These are phyloP conservation scores for Barbatosphaeria neglecta DNA, from an alignment of 495 filamentous ascomycete genomes.

Conservation along the genomic window DNA sequence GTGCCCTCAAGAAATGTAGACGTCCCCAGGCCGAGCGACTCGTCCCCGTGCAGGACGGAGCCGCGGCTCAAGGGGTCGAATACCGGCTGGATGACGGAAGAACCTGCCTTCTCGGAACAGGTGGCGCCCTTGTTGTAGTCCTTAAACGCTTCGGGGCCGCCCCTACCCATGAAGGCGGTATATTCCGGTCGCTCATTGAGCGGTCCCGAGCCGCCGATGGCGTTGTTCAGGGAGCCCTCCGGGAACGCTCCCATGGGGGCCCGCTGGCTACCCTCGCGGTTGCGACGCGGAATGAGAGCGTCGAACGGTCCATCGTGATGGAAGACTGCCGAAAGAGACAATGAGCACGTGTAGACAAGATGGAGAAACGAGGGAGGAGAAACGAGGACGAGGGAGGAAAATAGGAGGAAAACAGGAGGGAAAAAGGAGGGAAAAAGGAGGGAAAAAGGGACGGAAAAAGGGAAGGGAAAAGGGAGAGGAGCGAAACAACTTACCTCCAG, in stretches of 20 bases:
- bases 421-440: too few relatives aligned
- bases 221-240: slow-evolving; percentile 81
- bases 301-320: slow-evolving; percentile 99
- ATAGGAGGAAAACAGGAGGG: too few relatives aligned
- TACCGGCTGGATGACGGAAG: slow-evolving; percentile 31
- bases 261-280: slow-evolving; percentile 67
- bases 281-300: slow-evolving; percentile 91
- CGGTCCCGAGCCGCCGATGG: slow-evolving; percentile 78
- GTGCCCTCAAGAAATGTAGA: slow-evolving; percentile 95
- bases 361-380: too few relatives aligned
- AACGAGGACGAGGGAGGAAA: too few relatives aligned
- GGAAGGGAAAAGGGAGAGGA: background rate
- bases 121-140: slow-evolving; percentile 47
- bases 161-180: slow-evolving; percentile 65
- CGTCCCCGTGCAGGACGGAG: slow-evolving; percentile 70
- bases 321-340: slow-evolving; percentile 53
- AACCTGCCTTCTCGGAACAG: slow-evolving; percentile 5
- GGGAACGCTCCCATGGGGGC: slow-evolving; percentile 98
- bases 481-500: slow-evolving; percentile 58
- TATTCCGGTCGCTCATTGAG: slow-evolving; percentile 73
- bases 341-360: slow-evolving; percentile 2
- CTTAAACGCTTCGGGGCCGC: slow-evolving; percentile 68
- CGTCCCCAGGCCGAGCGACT: slow-evolving; percentile 77
- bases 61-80: slow-evolving; percentile 40
- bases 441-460: too few relatives aligned